These are phyloP conservation scores for Aspergillus nomiae DNA, from an alignment of 2,329 filamentous ascomycete genomes.

Conservation along the genomic window DNA sequence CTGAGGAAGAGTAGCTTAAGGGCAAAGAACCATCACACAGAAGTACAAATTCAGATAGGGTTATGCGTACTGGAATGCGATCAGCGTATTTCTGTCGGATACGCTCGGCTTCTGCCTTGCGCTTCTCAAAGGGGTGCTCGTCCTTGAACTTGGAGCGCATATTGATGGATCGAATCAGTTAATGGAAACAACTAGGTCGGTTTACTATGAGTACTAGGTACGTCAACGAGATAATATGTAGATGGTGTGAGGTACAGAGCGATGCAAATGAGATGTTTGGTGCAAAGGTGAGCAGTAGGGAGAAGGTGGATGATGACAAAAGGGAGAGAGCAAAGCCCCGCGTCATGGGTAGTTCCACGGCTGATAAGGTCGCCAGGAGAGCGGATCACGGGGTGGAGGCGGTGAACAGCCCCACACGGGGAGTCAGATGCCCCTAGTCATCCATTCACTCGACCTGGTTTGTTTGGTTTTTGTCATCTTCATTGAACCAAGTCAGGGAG, in stretches of 20 bases:
- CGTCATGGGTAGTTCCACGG: conserved; percentile 23
- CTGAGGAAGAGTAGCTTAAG: neutral
- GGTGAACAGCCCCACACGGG: conserved; percentile 29
- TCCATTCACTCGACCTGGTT: neutral
- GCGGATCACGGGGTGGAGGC: conserved; percentile 26
- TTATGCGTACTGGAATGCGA: conserved; percentile 81
- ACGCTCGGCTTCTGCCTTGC: conserved; percentile 99
- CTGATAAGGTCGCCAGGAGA: conserved; percentile 22
- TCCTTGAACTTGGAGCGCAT: conserved; percentile 99
- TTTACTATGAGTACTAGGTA: neutral
- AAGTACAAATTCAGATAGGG: conserved; percentile 7
- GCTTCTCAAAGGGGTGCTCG: conserved; percentile 99
- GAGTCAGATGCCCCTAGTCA: conserved; percentile 17
- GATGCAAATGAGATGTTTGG: conserved; percentile 25
- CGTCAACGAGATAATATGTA: conserved; percentile 21
- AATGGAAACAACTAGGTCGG: conserved; percentile 2
- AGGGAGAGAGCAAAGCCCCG: conserved; percentile 27
- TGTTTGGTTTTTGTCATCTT: neutral
- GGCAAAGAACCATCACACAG: neutral
- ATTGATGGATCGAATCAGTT: conserved; percentile 41
- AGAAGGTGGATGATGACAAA: conserved; percentile 19
- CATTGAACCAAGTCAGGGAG: neutral
- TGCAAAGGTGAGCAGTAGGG: conserved; percentile 24
- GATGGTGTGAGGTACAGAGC: conserved; percentile 16
- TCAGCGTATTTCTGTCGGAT: conserved; percentile 99